Percentiles rank a stretch among this genome's conserved stretches.
Evolutionary conservation across 805 yeast species (phyloP).

Genomic region (Candida palmyrensis): DNA sequence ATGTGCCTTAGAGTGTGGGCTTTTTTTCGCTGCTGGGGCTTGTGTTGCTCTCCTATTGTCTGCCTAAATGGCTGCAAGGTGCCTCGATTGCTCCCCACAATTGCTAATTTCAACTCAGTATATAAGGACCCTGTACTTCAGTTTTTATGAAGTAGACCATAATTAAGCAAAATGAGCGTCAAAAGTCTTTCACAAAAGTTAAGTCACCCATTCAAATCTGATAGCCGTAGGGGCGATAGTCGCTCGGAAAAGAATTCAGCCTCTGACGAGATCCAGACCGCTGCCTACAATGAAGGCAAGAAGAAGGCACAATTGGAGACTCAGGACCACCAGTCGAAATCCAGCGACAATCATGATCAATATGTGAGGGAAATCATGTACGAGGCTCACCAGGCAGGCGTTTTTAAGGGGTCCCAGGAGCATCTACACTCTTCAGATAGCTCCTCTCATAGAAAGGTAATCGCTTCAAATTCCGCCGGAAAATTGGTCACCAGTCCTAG

Average conservation of each 20-base stretch:
- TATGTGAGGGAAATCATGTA: too few species aligned
- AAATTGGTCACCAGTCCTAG: slow-evolving; percentile 27
- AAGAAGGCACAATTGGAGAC: slow-evolving; percentile 11
- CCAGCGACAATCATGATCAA: slow-evolving; percentile 1
- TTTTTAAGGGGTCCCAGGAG: slow-evolving; percentile 1
- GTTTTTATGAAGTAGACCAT: too few species aligned
- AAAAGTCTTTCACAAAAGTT: slow-evolving; percentile 17
- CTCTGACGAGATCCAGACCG: slow-evolving; percentile 7
- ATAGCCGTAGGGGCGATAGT: too few species aligned
- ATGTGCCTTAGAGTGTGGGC: too few species aligned
- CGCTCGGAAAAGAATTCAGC: too few species aligned
- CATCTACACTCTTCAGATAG: slow-evolving; percentile 1
- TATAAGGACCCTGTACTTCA: too few species aligned
- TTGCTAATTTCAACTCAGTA: too few species aligned
- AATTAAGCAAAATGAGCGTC: too few species aligned
- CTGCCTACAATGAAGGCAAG: slow-evolving; percentile 18
- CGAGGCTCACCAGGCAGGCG: slow-evolving; percentile 5
- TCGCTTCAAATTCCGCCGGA: slow-evolving; percentile 17
- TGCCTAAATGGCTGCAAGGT: slow-evolving; percentile 4
- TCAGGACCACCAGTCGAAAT: slow-evolving; percentile 5
- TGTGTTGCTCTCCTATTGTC: too few species aligned
- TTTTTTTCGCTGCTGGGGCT: too few species aligned
- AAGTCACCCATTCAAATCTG: slow-evolving; percentile 18
- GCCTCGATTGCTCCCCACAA: too few species aligned
- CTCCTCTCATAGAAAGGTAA: slow-evolving; percentile 2